These are phyloP conservation scores for Trametes sanguinea DNA, from an alignment of 768 basidiomycete species.

Conservation along the genomic window DNA sequence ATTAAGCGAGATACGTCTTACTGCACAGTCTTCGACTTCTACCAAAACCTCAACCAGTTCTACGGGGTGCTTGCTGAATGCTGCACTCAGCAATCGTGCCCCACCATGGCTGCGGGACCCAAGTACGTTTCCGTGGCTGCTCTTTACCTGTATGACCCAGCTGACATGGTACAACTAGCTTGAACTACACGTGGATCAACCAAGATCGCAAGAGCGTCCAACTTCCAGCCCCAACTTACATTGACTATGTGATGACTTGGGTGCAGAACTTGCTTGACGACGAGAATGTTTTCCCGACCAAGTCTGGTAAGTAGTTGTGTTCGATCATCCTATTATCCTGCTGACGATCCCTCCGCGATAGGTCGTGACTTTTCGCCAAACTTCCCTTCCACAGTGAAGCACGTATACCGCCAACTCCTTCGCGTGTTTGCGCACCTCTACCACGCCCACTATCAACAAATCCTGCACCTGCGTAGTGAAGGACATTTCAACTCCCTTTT, in stretches of 20 bases:
- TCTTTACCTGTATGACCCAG: neutral
- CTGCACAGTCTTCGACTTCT: constrained; percentile 88
- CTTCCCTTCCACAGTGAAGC: constrained; percentile 89
- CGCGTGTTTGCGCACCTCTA: constrained; percentile 98
- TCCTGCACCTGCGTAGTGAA: constrained; percentile 91
- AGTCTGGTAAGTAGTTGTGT: constrained; percentile 64
- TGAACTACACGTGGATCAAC: constrained; percentile 95
- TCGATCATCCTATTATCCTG: neutral
- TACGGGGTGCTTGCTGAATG: constrained; percentile 93
- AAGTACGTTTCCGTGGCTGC: constrained; percentile 51
- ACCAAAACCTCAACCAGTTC: constrained; percentile 95
- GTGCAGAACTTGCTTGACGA: constrained; percentile 94
- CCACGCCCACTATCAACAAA: constrained; percentile 88
- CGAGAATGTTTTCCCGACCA: constrained; percentile 92
- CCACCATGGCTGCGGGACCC: constrained; percentile 88
- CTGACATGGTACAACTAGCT: constrained; percentile 41
- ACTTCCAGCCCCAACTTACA: constrained; percentile 92
- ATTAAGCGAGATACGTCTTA: no score
- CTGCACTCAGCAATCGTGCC: constrained; percentile 88
- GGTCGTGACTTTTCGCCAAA: constrained; percentile 84
- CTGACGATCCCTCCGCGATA: constrained; percentile 32
- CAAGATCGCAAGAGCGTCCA: constrained; percentile 86
- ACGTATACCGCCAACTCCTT: constrained; percentile 95
- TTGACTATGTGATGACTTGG: constrained; percentile 98
- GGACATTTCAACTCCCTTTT: constrained; percentile 97